Evolutionary conservation across 176 grass and related monocot genomes (phyloP).

Genomic region (Eragrostis nindensis): DNA sequence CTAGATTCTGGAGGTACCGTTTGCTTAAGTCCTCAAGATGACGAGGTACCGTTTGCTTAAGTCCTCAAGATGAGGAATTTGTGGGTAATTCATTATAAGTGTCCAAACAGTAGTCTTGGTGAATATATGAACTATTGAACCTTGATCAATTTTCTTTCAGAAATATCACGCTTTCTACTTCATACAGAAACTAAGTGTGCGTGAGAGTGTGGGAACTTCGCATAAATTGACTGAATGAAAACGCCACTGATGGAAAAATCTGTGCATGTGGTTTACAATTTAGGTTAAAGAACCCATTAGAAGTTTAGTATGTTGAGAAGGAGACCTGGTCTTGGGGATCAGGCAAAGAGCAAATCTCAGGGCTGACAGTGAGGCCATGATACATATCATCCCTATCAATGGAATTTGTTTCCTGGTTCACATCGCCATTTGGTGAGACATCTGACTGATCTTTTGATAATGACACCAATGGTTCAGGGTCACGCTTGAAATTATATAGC

Average conservation of each 20-base stretch:
- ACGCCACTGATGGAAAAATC: background rate
- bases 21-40: background rate
- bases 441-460: slow-evolving; percentile 55
- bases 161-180: background rate
- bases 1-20: background rate
- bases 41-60: background rate
- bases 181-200: slow-evolving; percentile 2
- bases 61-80: slow-evolving; percentile 7
- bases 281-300: slow-evolving; percentile 14
- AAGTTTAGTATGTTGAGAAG: slow-evolving; percentile 21
- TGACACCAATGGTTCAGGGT: slow-evolving; percentile 69
- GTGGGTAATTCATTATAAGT: background rate
- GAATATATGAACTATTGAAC: slow-evolving; percentile 20
- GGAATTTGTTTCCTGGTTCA: slow-evolving; percentile 54
- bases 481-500: slow-evolving; percentile 84
- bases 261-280: background rate
- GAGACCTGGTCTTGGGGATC: slow-evolving; percentile 95
- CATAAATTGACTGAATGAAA: slow-evolving; percentile 14
- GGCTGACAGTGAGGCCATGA: slow-evolving; percentile 59
- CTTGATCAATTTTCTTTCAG: slow-evolving; percentile 10
- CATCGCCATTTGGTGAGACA: slow-evolving; percentile 49
- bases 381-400: slow-evolving; percentile 58
- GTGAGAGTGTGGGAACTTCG: slow-evolving; percentile 1
- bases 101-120: background rate
- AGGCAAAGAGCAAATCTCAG: slow-evolving; percentile 77